Evolutionary conservation across 2,329 filamentous ascomycete genomes (phyloP).

Genomic region (Stenocarpella maydis): DNA sequence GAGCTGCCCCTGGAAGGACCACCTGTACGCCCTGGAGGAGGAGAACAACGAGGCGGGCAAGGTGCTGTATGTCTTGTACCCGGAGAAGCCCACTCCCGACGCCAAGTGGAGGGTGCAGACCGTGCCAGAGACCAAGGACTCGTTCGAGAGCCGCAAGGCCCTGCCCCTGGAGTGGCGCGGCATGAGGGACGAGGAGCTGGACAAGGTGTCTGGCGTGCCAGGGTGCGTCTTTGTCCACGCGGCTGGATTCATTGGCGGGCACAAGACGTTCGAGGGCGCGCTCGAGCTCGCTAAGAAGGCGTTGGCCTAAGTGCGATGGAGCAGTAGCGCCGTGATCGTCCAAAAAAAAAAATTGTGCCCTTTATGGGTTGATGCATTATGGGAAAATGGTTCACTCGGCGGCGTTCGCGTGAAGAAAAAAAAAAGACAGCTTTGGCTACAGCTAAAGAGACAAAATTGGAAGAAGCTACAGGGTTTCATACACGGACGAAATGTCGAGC

Average conservation of each 20-base stretch:
- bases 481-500: constrained; percentile 4
- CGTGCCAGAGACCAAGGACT: constrained; percentile 84
- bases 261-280: constrained; percentile 88
- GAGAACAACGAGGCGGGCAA: constrained; percentile 60
- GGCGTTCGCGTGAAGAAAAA: constrained; percentile 6
- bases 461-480: constrained; percentile 18
- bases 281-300: constrained; percentile 86
- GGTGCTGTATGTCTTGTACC: constrained; percentile 89
- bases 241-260: constrained; percentile 94
- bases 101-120: constrained; percentile 94
- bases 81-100: constrained; percentile 77
- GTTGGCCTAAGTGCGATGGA: constrained; percentile 53
- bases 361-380: background rate
- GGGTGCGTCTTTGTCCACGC: constrained; percentile 94
- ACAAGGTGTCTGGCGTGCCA: constrained; percentile 71
- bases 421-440: constrained; percentile 14
- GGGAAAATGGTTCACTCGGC: background rate
- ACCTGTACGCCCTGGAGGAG: constrained; percentile 87
- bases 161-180: constrained; percentile 93
- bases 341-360: background rate
- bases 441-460: constrained; percentile 4
- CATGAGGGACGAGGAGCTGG: constrained; percentile 84
- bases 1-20: constrained; percentile 94
- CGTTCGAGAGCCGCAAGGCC: constrained; percentile 91
- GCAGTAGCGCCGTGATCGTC: background rate